Conservation (phyloP, 306 rosid genomes). For the Benincasa hispida region DNA sequence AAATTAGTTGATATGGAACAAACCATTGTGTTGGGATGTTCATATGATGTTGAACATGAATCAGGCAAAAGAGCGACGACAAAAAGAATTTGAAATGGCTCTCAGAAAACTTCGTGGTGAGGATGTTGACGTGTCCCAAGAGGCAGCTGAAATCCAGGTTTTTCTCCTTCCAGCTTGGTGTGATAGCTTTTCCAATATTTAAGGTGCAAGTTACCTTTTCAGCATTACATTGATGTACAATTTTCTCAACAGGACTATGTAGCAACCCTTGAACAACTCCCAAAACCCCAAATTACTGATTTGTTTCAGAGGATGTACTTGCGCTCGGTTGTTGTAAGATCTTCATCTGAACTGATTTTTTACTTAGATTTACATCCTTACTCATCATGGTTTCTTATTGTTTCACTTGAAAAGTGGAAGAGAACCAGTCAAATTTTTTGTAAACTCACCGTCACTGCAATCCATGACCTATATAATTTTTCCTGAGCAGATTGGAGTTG, state of each 20-base stretch:
- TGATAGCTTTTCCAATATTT: background rate
- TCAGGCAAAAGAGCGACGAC: conserved; percentile 65
- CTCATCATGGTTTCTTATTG: background rate
- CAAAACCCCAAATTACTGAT: conserved; percentile 60
- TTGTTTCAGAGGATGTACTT: conserved; percentile 69
- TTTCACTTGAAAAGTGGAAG: background rate
- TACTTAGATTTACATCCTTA: background rate
- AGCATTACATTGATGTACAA: background rate
- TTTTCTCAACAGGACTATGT: conserved; percentile 52
- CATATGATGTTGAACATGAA: conserved; percentile 1
- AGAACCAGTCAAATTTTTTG: background rate
- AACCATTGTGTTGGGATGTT: background rate
- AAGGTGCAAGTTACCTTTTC: background rate
- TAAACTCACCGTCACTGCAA: background rate
- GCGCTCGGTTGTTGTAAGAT: conserved; percentile 50
- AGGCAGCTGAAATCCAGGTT: conserved; percentile 84
- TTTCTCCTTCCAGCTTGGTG: background rate
- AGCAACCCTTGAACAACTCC: conserved; percentile 47
- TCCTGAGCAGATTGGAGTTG: conserved; percentile 60
- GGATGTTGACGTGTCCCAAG: conserved; percentile 55
- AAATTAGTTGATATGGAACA: background rate
- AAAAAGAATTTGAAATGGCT: conserved; percentile 46
- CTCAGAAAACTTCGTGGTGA: conserved; percentile 62
- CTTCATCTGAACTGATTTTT: background rate
- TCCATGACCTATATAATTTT: background rate